Base-by-base conservation (phyloP, 306 rosid species). In the Lathyrus tuberosus region DNA sequence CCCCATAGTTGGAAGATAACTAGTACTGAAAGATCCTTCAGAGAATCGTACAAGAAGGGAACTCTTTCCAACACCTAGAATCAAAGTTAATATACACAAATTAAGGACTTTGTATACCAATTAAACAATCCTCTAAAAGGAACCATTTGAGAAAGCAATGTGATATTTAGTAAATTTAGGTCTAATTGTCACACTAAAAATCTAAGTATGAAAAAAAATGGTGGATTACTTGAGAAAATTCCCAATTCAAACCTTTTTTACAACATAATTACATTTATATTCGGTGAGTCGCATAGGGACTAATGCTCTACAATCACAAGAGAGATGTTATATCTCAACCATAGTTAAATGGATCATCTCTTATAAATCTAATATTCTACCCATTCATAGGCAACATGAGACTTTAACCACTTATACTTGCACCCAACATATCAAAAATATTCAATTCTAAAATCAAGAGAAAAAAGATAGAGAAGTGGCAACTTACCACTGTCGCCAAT, bases 11-110 rank as follows among this genome's bases (percentile, higher is more conserved):
- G 98, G 91, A 70, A 94, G 91, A 80, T 90, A 94, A 83, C 90
- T 94, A 48, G 97, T 94, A 57, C 95, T 88, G 83, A 94, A 94
- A 76, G 96, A 90, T 33, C 97, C 96, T 76, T 94, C 98, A 2
- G 98, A 88, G 86, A 94, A 94, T 48, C 98, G 96, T 77, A 94
- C 83, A 80, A 90, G 98, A 70, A 94, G 90, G 67, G 97, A 94
- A 88, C 98, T 94, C 92, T 90, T 94, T 71, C 98, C 98, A 69
- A 94, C 98, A 72, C 98, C 98, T 94, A 87, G 79, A 81, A 65
- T 75, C 24, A 54, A 70, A 40, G 72, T 62, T 5, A 76, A 37
- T 62, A 69, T 18, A 41, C 56, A 16, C n/a, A 65, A 26, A 66
- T 46, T 56, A 70, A 30, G 73, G 67, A 62, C 14, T 35, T 24